Conservation (phyloP, 1,284 basidiomycete genomes). For the Ustilago crameri region DNA sequence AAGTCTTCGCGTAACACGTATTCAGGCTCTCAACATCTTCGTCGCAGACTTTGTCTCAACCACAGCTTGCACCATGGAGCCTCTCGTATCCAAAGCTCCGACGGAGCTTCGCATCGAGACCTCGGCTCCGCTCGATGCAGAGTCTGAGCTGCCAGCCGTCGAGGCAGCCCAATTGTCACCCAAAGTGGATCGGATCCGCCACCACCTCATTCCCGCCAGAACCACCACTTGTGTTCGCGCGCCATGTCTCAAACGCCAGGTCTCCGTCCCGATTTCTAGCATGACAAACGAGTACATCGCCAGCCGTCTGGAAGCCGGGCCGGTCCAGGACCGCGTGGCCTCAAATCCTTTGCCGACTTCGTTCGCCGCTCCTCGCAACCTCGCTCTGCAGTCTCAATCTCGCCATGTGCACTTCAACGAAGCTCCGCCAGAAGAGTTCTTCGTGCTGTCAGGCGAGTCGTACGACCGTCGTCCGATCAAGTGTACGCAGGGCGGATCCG, state of each 20-base stretch:
- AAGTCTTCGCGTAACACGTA: too few relatives aligned
- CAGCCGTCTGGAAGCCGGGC: constrained; percentile 14
- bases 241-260: constrained; percentile 49
- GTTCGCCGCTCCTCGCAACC: constrained; percentile 32
- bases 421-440: constrained; percentile 52
- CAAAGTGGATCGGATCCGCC: constrained; percentile 37
- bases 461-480: constrained; percentile 61
- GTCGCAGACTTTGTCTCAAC: not conserved
- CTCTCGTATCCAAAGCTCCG: constrained; percentile 5
- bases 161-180: constrained; percentile 43
- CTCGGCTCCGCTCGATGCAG: constrained; percentile 14
- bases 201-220: constrained; percentile 48
- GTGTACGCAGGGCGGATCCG: constrained; percentile 55
- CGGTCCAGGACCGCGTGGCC: constrained; percentile 27
- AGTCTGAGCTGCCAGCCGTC: constrained; percentile 27
- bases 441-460: constrained; percentile 41
- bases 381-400: constrained; percentile 11
- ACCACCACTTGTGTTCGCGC: constrained; percentile 47
- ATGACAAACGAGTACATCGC: constrained; percentile 20
- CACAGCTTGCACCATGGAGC: constrained; percentile 9
- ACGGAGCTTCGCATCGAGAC: constrained; percentile 37
- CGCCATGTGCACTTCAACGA: constrained; percentile 56
- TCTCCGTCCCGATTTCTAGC: constrained; percentile 24
- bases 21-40: not conserved
- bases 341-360: constrained; percentile 32